Conservation (phyloP, 1,139 yeast genomes). For the Suhomyces taliae region DNA sequence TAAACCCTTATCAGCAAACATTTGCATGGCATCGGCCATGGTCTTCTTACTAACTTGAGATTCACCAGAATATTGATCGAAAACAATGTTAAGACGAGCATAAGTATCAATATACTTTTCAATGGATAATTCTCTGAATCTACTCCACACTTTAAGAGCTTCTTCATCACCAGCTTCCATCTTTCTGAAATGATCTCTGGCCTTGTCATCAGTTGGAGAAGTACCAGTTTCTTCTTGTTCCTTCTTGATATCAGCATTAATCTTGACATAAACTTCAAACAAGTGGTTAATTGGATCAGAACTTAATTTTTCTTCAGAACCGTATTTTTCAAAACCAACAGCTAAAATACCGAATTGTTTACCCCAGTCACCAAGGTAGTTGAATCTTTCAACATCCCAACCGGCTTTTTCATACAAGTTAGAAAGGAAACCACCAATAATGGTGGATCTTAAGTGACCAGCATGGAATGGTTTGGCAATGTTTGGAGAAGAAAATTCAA, state of each 20-base stretch:
- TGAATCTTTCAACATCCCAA: conserved; percentile 85
- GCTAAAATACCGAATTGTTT: conserved; percentile 97
- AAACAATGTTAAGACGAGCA: conserved; percentile 85
- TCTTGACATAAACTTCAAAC: conserved; percentile 88
- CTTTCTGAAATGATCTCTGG: conserved; percentile 81
- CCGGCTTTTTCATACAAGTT: conserved; percentile 89
- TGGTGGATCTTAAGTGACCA: conserved; percentile 96
- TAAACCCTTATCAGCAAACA: conserved; percentile 67
- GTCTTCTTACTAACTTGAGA: conserved; percentile 81
- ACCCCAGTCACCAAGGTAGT: conserved; percentile 99
- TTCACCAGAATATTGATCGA: conserved; percentile 92
- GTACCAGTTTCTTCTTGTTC: conserved; percentile 56
- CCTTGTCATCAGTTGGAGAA: conserved; percentile 72
- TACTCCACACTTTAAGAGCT: conserved; percentile 78
- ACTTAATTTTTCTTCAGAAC: conserved; percentile 69
- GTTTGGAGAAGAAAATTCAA: conserved; percentile 96
- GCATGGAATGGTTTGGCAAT: conserved; percentile 99
- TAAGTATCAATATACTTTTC: conserved; percentile 83
- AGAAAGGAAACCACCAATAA: conserved; percentile 94
- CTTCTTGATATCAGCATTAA: conserved; percentile 73
- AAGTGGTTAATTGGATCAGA: conserved; percentile 90
- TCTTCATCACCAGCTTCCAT: conserved; percentile 94
- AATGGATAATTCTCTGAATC: conserved; percentile 88
- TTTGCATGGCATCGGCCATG: conserved; percentile 66
- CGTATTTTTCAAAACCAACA: conserved; percentile 85